phyloP scores from a whole-genome alignment of 495 filamentous ascomycete genomes.

The Penicillium samsonianum region DNA sequence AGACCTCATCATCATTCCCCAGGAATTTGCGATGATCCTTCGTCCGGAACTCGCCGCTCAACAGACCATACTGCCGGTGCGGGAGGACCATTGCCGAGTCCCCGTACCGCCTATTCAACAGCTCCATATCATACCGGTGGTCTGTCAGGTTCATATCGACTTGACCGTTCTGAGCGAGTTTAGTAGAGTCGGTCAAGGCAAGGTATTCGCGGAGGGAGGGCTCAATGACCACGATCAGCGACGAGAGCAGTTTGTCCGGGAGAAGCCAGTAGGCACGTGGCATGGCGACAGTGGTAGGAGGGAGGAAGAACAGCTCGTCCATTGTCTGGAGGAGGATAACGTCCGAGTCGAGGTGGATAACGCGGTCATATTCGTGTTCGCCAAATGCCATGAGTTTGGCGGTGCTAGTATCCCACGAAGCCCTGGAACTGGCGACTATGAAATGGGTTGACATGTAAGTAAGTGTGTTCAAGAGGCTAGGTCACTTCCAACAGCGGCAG shows the following conservation, averaged over 20 bases:
- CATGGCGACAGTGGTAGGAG: slow-evolving; percentile 59
- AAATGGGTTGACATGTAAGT: not conserved
- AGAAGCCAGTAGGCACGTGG: slow-evolving; percentile 72
- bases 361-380: slow-evolving; percentile 64
- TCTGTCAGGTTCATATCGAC: slow-evolving; percentile 36
- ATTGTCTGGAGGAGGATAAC: slow-evolving; percentile 62
- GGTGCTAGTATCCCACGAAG: slow-evolving; percentile 62
- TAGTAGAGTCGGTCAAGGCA: slow-evolving; percentile 47
- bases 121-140: slow-evolving; percentile 66
- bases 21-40: slow-evolving; percentile 63
- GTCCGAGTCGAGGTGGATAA: slow-evolving; percentile 71
- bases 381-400: slow-evolving; percentile 74
- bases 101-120: slow-evolving; percentile 70
- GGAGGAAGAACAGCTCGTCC: slow-evolving; percentile 77
- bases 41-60: slow-evolving; percentile 69
- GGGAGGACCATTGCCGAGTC: slow-evolving; percentile 71
- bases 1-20: slow-evolving; percentile 61
- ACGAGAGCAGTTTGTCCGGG: slow-evolving; percentile 56
- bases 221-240: slow-evolving; percentile 64
- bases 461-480: not conserved
- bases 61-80: slow-evolving; percentile 68
- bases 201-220: slow-evolving; percentile 58
- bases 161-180: slow-evolving; percentile 38
- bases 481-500: not conserved
- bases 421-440: slow-evolving; percentile 23